Evolutionary conservation across 148 eudicot genomes (phyloP), one percentile per base, ranked within the genome.

Genomic region (Gaultheria prostrata): DNA sequence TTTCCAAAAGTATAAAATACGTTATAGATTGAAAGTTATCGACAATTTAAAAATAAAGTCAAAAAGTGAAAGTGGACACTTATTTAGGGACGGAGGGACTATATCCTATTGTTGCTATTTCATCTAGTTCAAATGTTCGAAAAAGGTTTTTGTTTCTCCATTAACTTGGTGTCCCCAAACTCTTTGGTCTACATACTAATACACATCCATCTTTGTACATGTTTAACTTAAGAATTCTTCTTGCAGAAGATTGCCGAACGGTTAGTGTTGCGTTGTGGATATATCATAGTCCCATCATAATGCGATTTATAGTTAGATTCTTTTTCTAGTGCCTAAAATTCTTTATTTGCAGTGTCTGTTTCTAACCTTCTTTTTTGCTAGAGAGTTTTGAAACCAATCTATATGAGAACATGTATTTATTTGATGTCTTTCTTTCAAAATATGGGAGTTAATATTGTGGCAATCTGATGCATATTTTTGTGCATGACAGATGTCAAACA

Each of bases 401-500:
- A 20, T 54, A 39, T 39, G 43, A 39, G 43, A 39, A 39, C 6
- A 5, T 39, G 43, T 39, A 39, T 39, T 82, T 82, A 48, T 50
- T 59, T 43, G n/a, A 15, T 74, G 39, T 57, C 24, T 1, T 82
- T 74, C 71, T 74, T 53, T 74, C 51, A 53, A 73, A 21, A 8
- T 11, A 5, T 24, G 33, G 80, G 24, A n/a, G 46, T 50, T 32
- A 17, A 53, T 33, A 39, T 4, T 53, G 67, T 82, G 54, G 57
- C 71, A 74, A 56, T 51, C 77, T 77, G 71, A 51, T 35, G 4
- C 24, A 14, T 80, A 12, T 83, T 26, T 85, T 79, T 67, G 72
- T 59, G 65, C n/a, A 78, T 89, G 61, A 73, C 95, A 97, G 99
- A 92, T 95, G 77, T 81, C 98, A 24, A 93, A 92, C 88, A 95